Base-by-base conservation (phyloP, 352 stramenopile genomes). In the Thalassiosira mediterranea region DNA sequence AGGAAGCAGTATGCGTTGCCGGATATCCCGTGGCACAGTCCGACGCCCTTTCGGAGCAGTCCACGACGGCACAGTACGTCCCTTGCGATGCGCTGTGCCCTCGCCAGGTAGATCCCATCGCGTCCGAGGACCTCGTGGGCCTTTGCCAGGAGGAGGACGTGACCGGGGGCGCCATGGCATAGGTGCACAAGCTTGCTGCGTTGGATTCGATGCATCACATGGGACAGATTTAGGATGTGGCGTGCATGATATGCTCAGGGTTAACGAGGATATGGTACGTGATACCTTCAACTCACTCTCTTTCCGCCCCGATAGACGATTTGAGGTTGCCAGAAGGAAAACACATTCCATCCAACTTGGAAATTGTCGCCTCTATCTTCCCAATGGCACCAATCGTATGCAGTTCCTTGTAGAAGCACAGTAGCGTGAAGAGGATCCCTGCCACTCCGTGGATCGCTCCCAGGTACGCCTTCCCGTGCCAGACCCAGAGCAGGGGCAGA, bases 1-100 rank as follows among this genome's bases (percentile, higher is more conserved):
- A 92, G 48, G 40, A 92, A 89, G 37, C 62, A 67, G 68, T 88
- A 92, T 23, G 70, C 82, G 72, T 91, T 91, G 7, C 86, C 86
- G 11, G 71, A 71, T 51, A 90, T 84, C 5, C 86, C 86, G 74
- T 90, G 84, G 56, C 84, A 91, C 1, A 92, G 62, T 53, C 84
- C 84, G 31, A 89, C 76, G 15, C 71, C 84, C 64, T 90, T 90
- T 4, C 66, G 48, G 10, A 91, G 53, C 13, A 91, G 48, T 26
- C 86, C 84, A 49, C 79, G 62, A 21, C 56, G 80, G 60, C 62
- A 84, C 47, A 92, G 59, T 37, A 87, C 84, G 17, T 59, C 60
- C 23, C 66, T 34, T 21, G 69, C 71, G 5, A 84, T 69, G 38
- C 69, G 19, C 59, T 78, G 25, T 38, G 73, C 83, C 42, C 51